Evolutionary conservation across 495 filamentous ascomycete genomes (phyloP).

Genomic region (Annulohypoxylon moriforme): DNA sequence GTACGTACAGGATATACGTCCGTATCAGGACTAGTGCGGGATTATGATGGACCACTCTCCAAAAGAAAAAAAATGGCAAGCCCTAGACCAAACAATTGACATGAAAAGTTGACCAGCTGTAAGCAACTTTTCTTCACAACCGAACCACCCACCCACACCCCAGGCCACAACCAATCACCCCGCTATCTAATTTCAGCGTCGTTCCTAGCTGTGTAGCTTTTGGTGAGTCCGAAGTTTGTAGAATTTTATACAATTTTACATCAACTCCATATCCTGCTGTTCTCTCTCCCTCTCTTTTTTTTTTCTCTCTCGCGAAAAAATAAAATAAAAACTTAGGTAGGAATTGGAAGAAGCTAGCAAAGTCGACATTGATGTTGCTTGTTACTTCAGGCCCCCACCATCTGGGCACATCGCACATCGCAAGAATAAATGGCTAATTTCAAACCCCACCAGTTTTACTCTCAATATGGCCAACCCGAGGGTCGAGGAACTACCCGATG

Average conservation of each 20-base stretch:
- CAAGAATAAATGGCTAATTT: constrained; percentile 32
- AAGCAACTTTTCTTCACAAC: constrained; percentile 43
- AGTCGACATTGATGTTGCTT: neutral
- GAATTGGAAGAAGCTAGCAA: neutral
- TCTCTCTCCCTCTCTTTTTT: neutral
- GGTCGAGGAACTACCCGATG: constrained; percentile 96
- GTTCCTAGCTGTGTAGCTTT: constrained; percentile 21
- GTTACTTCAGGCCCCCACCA: constrained; percentile 16
- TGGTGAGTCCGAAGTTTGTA: constrained; percentile 27
- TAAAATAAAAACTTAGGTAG: neutral
- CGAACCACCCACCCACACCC: constrained; percentile 30
- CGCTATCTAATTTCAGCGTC: constrained; percentile 34
- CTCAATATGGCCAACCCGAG: constrained; percentile 94
- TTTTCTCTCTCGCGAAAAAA: neutral
- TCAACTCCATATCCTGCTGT: constrained; percentile 8
- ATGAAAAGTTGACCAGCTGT: constrained; percentile 33
- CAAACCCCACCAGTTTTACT: constrained; percentile 34
- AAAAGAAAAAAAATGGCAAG: constrained; percentile 27
- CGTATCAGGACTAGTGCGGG: constrained; percentile 26
- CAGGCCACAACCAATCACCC: constrained; percentile 44
- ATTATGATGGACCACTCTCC: constrained; percentile 5
- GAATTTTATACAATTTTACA: constrained; percentile 1
- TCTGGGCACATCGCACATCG: constrained; percentile 18
- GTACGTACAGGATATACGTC: constrained; percentile 3
- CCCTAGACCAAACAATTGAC: constrained; percentile 40